Percentiles rank a stretch among this genome's conserved stretches.
Conservation (phyloP, 1,284 basidiomycete species). For the Malassezia obtusa region DNA sequence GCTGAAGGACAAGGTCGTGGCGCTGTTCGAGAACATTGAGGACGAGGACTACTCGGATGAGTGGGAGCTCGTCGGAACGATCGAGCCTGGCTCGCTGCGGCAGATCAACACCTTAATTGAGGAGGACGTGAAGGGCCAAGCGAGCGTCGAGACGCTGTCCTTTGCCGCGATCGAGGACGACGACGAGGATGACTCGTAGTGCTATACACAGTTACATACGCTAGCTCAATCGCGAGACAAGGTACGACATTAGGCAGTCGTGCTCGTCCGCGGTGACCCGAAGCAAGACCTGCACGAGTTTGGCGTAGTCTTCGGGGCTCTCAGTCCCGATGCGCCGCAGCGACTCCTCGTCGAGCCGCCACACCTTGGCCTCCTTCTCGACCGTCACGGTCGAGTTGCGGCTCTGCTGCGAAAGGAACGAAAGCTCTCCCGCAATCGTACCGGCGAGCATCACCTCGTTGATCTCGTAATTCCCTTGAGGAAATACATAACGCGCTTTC, state of each 20-base stretch:
- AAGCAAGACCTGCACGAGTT: constrained; percentile 33
- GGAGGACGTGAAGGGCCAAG: constrained; percentile 70
- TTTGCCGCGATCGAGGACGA: constrained; percentile 35
- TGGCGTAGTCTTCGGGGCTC: constrained; percentile 17
- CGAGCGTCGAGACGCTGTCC: constrained; percentile 54
- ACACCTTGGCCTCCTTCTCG: constrained; percentile 37
- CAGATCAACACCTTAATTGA: constrained; percentile 79
- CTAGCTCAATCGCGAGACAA: constrained; percentile 36
- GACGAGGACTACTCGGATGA: constrained; percentile 66
- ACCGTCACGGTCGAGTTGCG: constrained; percentile 41
- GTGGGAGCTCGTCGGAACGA: constrained; percentile 79
- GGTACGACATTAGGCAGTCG: constrained; percentile 40
- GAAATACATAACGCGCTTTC: constrained; percentile 42
- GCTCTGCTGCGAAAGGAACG: constrained; percentile 31
- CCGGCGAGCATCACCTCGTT: constrained; percentile 47
- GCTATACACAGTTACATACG: neutral
- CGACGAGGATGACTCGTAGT: constrained; percentile 27
- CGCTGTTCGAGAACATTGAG: constrained; percentile 72
- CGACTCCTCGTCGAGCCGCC: constrained; percentile 26
- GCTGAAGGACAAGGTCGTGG: constrained; percentile 63
- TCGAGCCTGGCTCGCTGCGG: constrained; percentile 84
- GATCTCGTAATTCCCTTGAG: constrained; percentile 43
- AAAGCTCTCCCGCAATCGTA: constrained; percentile 42
- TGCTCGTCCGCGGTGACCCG: constrained; percentile 43
- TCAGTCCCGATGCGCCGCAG: constrained; percentile 24